Evolutionary conservation across 2,329 filamentous ascomycete genomes (phyloP), one percentile per base, ranked within the genome.

Genomic region (Dryadomyces quercivorus): DNA sequence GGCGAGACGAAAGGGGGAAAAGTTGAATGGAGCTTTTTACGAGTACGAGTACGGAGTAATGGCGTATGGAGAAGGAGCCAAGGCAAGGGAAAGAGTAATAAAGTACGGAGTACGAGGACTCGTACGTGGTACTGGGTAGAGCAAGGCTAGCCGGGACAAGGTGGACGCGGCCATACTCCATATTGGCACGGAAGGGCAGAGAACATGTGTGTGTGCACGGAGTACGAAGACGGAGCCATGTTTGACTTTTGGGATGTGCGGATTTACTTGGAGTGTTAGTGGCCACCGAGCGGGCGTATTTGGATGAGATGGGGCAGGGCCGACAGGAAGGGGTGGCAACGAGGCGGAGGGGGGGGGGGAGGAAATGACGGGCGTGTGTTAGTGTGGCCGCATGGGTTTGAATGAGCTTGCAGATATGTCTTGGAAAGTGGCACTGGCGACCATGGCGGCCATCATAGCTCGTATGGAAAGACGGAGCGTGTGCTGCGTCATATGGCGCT

Each of bases 111-210:
- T 26, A 52, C 15, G 44, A 34, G 26, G 38, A 40, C 44, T 21
- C 18, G 20, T 34, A 54, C 18, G 22, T 26, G 22, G 36, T 40
- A 40, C 36, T 16, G 36, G 36, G 36, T 16, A 40, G 42, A 50
- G 48, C 52, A 58, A 59, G 58, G 56, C 54, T 57, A 57, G 54
- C 48, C 18, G 22, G 47, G 43, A 34, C 16, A 50, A 56, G 42
- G 54, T 56, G 51, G 55, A 49, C 51, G 52, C 60, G 57, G 60
- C 54, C 61, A 63, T 31, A 31, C 26, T 31, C 26, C 26, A 31
- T 63, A 59, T 62, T 61, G 63, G 61, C 63, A 62, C 61, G 64
- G 65, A 65, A 60, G 56, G 61, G 59, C 46, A 56, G 43, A 54
- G 54, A 50, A 46, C 21, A 52, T 18, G 38, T 42, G 43, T 36